Conservation (phyloP, 805 yeast genomes). For the Yamadazyma nakazawae region DNA sequence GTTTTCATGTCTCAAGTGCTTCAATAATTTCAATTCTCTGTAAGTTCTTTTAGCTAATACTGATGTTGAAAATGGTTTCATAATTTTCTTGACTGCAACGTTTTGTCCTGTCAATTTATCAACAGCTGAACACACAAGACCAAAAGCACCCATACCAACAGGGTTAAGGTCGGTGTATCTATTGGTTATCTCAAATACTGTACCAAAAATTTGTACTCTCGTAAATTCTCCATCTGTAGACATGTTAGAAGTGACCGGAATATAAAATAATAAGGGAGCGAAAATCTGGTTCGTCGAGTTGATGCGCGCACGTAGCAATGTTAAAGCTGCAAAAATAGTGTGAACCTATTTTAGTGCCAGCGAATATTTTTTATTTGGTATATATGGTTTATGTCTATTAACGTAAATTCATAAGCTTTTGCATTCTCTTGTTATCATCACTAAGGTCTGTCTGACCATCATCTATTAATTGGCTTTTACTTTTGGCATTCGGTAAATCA, state of each 20-base stretch:
- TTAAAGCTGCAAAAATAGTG: background rate
- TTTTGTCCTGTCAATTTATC: constrained; percentile 88
- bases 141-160: constrained; percentile 99
- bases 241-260: constrained; percentile 19
- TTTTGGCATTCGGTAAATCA: constrained; percentile 43
- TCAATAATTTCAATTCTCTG: constrained; percentile 88
- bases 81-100: constrained; percentile 95
- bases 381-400: constrained; percentile 5
- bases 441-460: constrained; percentile 15
- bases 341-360: background rate
- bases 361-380: background rate
- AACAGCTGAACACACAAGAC: constrained; percentile 93
- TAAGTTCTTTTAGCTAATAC: constrained; percentile 95
- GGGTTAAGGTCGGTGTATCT: constrained; percentile 91
- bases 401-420: constrained; percentile 27
- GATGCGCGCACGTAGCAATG: background rate
- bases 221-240: constrained; percentile 46
- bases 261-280: background rate
- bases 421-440: constrained; percentile 21
- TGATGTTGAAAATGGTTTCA: constrained; percentile 95
- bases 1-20: constrained; percentile 93
- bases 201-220: constrained; percentile 91
- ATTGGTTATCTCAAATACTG: constrained; percentile 89
- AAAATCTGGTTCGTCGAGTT: background rate
- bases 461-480: constrained; percentile 5